Evolutionary conservation across 768 basidiomycete genomes (phyloP), one percentile per base, ranked within the genome.

Genomic region (Tricholoma saponaceum): DNA sequence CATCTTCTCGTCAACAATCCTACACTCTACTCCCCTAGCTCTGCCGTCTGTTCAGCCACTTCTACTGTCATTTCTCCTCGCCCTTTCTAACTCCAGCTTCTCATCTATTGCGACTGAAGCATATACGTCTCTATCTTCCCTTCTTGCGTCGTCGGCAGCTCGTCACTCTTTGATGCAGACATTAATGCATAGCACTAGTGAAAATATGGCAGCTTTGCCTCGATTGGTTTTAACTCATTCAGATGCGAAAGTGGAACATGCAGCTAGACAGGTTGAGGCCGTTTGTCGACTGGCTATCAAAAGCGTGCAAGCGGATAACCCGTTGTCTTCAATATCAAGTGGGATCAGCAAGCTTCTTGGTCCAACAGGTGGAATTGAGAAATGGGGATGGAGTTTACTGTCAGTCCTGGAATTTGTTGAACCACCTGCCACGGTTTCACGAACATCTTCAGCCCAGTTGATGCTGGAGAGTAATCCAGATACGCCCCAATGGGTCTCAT

Each of bases 381-480:
- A 86, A 69, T 98, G 95, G 96, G 91, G 93, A 4, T 94, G 90
- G 88, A 82, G 83, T 50, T 67, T 99, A 4, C 78, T 98, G 26
- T 82, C 83, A 0, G 90, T 89, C n/a, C 73, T 98, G 37, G 87
- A 93, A 62, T 84, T 98, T 56, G 73, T 69, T 2, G 76, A 77
- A 60, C 88, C 81, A n/a, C 70, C 76, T 7, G 69, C 83, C 51
- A 70, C 75, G 5, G 67, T 82, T 10, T 76, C 81, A 13, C 72
- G 75, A 55, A 71, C 77, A 3, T 78, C 84, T 4, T 69, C 76
- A 2, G 81, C 79, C 0, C 84, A 80, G 55, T 71, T 85, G 20
- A 76, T 83, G 70, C 75, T 91, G 10, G 87, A 89, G 66, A 78
- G 74, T 55, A 68, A 78, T 46, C 71, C 74, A 0, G 70, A 73